Base-by-base conservation (phyloP, 2,329 filamentous ascomycete species). In the Orbilia oligospora region DNA sequence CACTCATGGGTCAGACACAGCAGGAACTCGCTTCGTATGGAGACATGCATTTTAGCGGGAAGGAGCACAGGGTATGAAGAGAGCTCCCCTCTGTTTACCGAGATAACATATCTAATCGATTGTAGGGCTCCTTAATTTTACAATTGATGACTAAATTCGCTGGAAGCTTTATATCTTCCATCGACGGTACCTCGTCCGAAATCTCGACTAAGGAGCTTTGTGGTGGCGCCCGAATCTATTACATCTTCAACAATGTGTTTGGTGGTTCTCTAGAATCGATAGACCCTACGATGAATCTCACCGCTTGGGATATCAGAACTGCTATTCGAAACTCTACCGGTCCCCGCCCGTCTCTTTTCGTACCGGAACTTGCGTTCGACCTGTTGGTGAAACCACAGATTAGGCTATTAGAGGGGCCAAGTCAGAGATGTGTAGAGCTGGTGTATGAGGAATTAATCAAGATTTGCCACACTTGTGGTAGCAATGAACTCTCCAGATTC, bases 361-460 rank as follows among this genome's bases (percentile, higher is more conserved):
- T 99, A 9, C 96, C 96, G 1, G 96, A 99, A 84, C 91, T 99
- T 86, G 96, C 96, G 0, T 99, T 99, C 84, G 96, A 99, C 84
- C 89, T 99, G 22, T 89, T 99, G 53, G 96, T 99, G 55, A 99
- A 99, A 85, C 96, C 96, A 30, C 96, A 99, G 85, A 99, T 99
- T 85, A 98, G 98, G 86, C 88, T 99, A 67, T 87, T 99, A 30
- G 96, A 99, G 84, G 90, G 96, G 27, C 96, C 96, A 9, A 97
- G 93, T 83, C 96, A 99, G 84, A 91, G 96, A 82, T 99, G 96
- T 83, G 96, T 99, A 64, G 96, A 99, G 85, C 89, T 99, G 68
- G 96, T 99, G 1, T 99, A 99, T 84, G 96, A 99, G 84, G 96
- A 99, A 85, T 88, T 99, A 53, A 99, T 99, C 87, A 99, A 99